A percentile compares a stretch with the other conserved stretches of the same genome.
Conservation (phyloP, 176 grass and related monocot genomes). For the Coix lacrymajobi region DNA sequence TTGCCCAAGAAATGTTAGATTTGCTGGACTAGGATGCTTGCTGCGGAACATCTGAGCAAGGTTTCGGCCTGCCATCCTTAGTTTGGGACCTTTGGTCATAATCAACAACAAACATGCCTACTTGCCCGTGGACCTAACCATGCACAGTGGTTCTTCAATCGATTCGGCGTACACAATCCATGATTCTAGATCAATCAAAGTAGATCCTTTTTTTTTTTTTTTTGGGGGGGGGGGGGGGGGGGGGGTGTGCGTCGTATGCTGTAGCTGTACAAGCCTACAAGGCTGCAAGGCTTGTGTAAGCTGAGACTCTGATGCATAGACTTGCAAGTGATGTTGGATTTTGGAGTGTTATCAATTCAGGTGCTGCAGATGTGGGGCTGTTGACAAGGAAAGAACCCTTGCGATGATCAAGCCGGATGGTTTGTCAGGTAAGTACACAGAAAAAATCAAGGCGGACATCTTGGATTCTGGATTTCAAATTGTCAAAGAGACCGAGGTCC, state of each 20-base stretch:
- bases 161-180: neutral
- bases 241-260: neutral
- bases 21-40: neutral
- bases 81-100: neutral
- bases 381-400: conserved; percentile 56
- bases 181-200: neutral
- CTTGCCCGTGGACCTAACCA: neutral
- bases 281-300: neutral
- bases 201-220: too few relatives aligned
- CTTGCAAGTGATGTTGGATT: neutral
- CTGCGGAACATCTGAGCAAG: conserved; percentile 12
- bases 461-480: conserved; percentile 67
- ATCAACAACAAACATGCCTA: neutral
- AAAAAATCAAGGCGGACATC: conserved; percentile 61
- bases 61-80: neutral
- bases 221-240: too few relatives aligned
- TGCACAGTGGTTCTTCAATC: neutral
- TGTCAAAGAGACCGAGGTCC: conserved; percentile 37
- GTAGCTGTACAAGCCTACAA: neutral
- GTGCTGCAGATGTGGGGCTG: conserved; percentile 35
- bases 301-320: neutral
- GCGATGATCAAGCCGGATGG: conserved; percentile 92
- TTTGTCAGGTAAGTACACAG: conserved; percentile 48
- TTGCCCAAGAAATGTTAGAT: conserved; percentile 2
- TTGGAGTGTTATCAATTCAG: conserved; percentile 28